Percentiles rank a stretch among this genome's conserved stretches.
Conservation (phyloP, 345 rosid species). For the Angophora floribunda region DNA sequence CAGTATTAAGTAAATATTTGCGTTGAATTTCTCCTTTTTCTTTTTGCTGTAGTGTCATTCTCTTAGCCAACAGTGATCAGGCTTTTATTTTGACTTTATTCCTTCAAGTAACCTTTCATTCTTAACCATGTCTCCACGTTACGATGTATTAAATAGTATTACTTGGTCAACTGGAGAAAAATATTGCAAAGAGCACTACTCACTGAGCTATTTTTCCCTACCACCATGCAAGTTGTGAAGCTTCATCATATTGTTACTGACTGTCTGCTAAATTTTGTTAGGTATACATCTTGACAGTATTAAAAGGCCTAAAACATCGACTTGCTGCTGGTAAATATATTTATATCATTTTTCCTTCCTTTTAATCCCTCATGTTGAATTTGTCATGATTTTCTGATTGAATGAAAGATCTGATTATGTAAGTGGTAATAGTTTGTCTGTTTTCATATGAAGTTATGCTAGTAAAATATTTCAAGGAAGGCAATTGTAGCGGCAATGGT, state of each 20-base stretch:
- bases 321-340: constrained; percentile 77
- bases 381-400: not conserved
- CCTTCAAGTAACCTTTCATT: not conserved
- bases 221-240: not conserved
- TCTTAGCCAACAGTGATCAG: not conserved
- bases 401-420: not conserved
- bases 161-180: not conserved
- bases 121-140: not conserved
- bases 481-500: not conserved
- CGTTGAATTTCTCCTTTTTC: not conserved
- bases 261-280: constrained; percentile 16
- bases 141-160: not conserved
- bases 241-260: not conserved
- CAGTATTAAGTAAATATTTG: not conserved
- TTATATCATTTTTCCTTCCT: not conserved
- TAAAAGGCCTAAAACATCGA: constrained; percentile 86
- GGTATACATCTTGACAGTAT: constrained; percentile 79
- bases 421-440: not conserved
- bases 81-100: not conserved
- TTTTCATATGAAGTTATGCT: not conserved
- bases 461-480: not conserved
- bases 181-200: not conserved
- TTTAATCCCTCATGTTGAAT: not conserved
- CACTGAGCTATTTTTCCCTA: not conserved
- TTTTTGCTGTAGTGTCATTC: not conserved